Percentiles rank a stretch among this genome's conserved stretches.
These are phyloP conservation scores for Escallonia rubra DNA, from an alignment of 129 eudicot species.

Conservation along the genomic window DNA sequence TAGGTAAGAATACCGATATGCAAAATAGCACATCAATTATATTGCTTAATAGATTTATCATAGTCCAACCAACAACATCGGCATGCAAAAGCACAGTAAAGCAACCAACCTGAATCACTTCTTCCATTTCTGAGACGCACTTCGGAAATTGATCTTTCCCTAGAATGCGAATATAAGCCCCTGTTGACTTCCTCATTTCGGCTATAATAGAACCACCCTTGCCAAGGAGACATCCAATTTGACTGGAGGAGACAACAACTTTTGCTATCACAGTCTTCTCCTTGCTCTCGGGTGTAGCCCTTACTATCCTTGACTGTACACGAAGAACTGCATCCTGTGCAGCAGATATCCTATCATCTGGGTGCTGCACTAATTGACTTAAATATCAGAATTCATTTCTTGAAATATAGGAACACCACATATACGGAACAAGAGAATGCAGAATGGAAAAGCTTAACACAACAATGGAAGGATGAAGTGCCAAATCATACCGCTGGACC, in stretches of 20 bases:
- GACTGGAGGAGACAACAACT: conserved; percentile 79
- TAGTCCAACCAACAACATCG: neutral
- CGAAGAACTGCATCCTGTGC: conserved; percentile 92
- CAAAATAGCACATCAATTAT: neutral
- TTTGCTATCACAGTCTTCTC: conserved; percentile 50
- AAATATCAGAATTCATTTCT: conserved; percentile 1
- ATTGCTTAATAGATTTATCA: neutral
- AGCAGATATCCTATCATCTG: conserved; percentile 78
- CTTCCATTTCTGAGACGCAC: conserved; percentile 76
- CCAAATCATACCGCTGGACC: conserved; percentile 70
- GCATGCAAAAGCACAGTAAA: neutral
- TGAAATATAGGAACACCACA: neutral
- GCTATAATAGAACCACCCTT: conserved; percentile 85
- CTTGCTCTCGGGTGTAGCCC: conserved; percentile 76
- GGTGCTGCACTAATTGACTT: conserved; percentile 44
- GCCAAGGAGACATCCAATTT: conserved; percentile 96
- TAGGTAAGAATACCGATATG: neutral
- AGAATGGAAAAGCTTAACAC: neutral
- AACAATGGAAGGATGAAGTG: neutral
- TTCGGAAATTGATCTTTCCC: conserved; percentile 82
- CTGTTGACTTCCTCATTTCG: conserved; percentile 87
- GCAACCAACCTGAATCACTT: conserved; percentile 66
- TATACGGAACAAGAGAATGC: neutral
- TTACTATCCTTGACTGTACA: conserved; percentile 71
- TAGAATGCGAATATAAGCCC: conserved; percentile 82